These are phyloP conservation scores for Kuraishia ogatae DNA, from an alignment of 805 yeast species.

Conservation along the genomic window DNA sequence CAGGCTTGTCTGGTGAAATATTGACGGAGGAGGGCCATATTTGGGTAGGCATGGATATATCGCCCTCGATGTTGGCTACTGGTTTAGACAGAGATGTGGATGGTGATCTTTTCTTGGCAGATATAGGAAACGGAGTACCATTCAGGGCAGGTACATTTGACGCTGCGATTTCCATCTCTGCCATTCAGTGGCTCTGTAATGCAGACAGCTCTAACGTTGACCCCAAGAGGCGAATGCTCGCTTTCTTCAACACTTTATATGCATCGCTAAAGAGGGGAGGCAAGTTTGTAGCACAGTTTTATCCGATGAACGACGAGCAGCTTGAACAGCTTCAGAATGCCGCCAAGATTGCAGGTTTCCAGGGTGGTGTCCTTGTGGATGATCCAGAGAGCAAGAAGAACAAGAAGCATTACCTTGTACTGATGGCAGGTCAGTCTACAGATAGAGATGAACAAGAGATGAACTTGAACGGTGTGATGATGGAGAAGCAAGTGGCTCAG, in stretches of 20 bases:
- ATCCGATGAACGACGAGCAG: conserved; percentile 86
- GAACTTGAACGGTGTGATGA: conserved; percentile 70
- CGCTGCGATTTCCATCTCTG: conserved; percentile 91
- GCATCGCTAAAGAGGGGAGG: conserved; percentile 89
- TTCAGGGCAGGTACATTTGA: conserved; percentile 95
- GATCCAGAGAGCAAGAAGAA: conserved; percentile 90
- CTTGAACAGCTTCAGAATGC: conserved; percentile 68
- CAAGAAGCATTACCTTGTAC: conserved; percentile 82
- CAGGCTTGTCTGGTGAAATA: conserved; percentile 93
- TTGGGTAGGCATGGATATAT: conserved; percentile 96
- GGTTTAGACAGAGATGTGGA: conserved; percentile 89
- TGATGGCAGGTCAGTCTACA: conserved; percentile 71
- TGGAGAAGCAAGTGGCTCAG: conserved; percentile 45
- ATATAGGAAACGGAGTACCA: conserved; percentile 91
- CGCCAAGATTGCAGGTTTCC: conserved; percentile 92
- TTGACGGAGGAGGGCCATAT: conserved; percentile 86
- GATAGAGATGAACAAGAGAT: conserved; percentile 42
- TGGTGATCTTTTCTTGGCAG: conserved; percentile 87
- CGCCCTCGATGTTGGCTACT: conserved; percentile 93
- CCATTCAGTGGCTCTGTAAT: conserved; percentile 96
- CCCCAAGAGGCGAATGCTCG: conserved; percentile 71
- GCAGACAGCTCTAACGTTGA: conserved; percentile 80
- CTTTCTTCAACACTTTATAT: conserved; percentile 83
- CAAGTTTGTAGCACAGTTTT: conserved; percentile 94
- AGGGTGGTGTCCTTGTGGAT: conserved; percentile 91